A percentile compares a stretch with the other conserved stretches of the same genome.
phyloP scores from a whole-genome alignment of 129 eudicot species.

The Erigeron canadensis region DNA sequence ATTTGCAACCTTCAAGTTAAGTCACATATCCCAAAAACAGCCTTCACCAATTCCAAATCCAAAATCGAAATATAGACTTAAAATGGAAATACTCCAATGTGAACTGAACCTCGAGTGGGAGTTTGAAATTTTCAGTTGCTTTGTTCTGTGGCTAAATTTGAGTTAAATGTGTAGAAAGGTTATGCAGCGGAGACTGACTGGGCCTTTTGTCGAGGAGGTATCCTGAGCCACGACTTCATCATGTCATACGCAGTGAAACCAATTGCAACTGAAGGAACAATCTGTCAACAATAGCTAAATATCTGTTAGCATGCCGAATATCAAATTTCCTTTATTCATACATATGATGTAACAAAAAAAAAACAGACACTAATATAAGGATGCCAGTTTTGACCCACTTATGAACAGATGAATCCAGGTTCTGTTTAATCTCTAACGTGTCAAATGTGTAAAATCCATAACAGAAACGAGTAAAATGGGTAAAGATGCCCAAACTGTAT shows the following conservation, averaged over 20 bases:
- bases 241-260: slow-evolving; percentile 90
- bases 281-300: slow-evolving; percentile 38
- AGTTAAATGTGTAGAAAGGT: slow-evolving; percentile 1
- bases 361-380: not conserved
- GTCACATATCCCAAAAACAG: no score
- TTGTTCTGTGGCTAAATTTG: not conserved
- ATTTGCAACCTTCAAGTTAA: no score
- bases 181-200: slow-evolving; percentile 44
- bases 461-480: not conserved
- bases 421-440: not conserved
- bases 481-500: not conserved
- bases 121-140: no score
- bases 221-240: slow-evolving; percentile 78
- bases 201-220: slow-evolving; percentile 73
- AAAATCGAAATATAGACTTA: no score
- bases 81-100: no score
- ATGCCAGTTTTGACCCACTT: not conserved
- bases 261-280: slow-evolving; percentile 97
- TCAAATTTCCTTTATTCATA: not conserved
- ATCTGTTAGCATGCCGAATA: slow-evolving; percentile 7
- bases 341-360: not conserved
- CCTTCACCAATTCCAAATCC: no score
- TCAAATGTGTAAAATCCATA: not conserved
- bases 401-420: not conserved
- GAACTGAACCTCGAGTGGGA: no score